Evolutionary conservation across 768 basidiomycete species (phyloP), one percentile per base, ranked within the genome.

Genomic region (Pleurotus cornucopiae): DNA sequence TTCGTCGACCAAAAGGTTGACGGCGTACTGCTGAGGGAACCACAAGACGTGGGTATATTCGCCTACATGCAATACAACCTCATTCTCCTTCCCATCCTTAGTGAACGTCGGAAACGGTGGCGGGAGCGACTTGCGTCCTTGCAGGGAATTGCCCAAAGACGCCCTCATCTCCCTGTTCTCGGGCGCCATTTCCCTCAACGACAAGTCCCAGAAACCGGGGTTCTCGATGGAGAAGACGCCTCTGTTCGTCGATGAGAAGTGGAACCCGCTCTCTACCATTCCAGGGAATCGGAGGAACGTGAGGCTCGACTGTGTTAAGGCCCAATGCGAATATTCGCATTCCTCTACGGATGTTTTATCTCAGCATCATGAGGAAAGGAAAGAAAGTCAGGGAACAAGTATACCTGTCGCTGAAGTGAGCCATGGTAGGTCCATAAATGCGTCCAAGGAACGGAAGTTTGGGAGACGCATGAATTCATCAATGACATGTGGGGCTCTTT

Each of bases 391-490:
- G 9, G 20, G 47, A 48, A 45, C 7, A 14, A 55, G 25, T 44
- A 9, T 38, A 55, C 54, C 54, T 16, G 56, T 49, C 26, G 20
- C 56, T 4, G n/a, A n/a, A 13, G 21, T 41, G 25, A 57, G 39
- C 56, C 56, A 57, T 4, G 56, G 56, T 21, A 49, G 14, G 30
- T 37, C 6, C 39, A 57, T 25, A 37, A 52, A 57, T 7, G n/a
- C 39, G 0, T 41, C 23, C 39, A 53, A 5, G 23, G 34, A 34
- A 14, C 41, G 56, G n/a, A 54, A 26, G 39, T 58, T 53, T 7
- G 51, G 57, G 37, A 54, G 45, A 14, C 13, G 49, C 57, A 58
- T 58, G 26, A 54, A 58, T 34, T 58, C 52, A 16, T 54, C 52
- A 18, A 54, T 12, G 23, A 54, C 44, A 9, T 54, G 20, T 3